Base-by-base conservation (phyloP, 2,329 filamentous ascomycete genomes). In the Sclerotinia spermophila region DNA sequence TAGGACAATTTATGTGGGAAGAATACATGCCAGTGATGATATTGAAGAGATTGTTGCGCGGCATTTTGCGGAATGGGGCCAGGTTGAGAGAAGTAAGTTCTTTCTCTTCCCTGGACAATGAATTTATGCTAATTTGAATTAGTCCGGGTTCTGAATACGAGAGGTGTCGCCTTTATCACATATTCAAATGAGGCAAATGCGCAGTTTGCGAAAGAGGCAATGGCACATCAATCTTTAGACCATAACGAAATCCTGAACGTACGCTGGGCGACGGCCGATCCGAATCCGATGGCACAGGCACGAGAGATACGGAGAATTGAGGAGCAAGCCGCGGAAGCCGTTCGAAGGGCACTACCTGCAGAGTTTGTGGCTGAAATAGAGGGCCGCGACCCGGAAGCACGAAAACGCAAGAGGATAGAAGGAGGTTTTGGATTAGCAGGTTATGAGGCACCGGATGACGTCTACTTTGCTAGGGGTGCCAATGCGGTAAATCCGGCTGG, bases 61-160 rank as follows among this genome's bases (percentile, higher is more conserved):
- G 21, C 96, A 99, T 82, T 97, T 98, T 79, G 91, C 93, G 35
- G 96, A 99, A 86, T 99, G 94, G 94, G 96, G 96, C 0, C 92
- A 94, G 77, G 84, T 99, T 65, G 95, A 98, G 80, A 88, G 96
- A 59, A 90, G 79, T 83, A 79, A 76, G 80, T 78, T 51, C 35
- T 68, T 45, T n/a, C 30, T 35, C n/a, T 51, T 24, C 27, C 58
- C 19, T 56, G 21, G 53, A 24, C 33, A 40, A 11, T 56, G 27
- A 59, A 55, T 11, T 35, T 30, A 30, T 69, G 48, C 75, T 80
- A 76, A 80, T 71, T 48, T 66, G 33, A 35, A 60, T 53, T 66
- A 83, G 83, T 91, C 61, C 90, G 96, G 40, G 95, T 98, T 2
- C 84, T 99, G 21, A 97, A 96, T 71, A 90, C 89, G 1, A 84